These are phyloP conservation scores for Pyracantha coccinea DNA, from an alignment of 331 rosid genomes.

Conservation along the genomic window DNA sequence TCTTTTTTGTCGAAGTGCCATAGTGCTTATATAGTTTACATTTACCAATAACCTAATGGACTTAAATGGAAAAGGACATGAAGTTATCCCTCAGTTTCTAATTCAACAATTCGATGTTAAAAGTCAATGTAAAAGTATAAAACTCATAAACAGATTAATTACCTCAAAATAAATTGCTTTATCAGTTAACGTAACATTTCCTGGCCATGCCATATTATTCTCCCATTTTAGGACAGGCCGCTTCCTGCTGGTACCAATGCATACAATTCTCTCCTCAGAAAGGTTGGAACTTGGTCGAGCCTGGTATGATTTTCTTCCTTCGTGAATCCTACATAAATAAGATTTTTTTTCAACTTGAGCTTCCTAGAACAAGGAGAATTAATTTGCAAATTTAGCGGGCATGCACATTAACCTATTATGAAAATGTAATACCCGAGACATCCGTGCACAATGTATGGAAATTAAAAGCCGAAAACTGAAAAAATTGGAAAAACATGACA, in stretches of 20 bases:
- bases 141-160: conserved; percentile 15
- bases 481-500: neutral
- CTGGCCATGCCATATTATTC: conserved; percentile 95
- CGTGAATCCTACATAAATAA: conserved; percentile 59
- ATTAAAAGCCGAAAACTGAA: neutral
- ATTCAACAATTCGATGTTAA: neutral
- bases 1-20: too few species aligned
- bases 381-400: neutral
- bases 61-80: neutral
- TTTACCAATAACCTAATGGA: neutral
- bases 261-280: conserved; percentile 58
- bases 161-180: conserved; percentile 96
- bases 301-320: conserved; percentile 62
- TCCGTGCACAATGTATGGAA: neutral
- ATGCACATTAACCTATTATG: neutral
- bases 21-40: too few species aligned
- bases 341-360: conserved; percentile 11
- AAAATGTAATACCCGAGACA: neutral
- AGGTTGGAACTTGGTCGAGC: conserved; percentile 52
- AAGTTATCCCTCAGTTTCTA: neutral
- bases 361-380: neutral
- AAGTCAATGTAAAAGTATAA: neutral
- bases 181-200: conserved; percentile 82
- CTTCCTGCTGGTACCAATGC: conserved; percentile 75
- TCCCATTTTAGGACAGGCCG: conserved; percentile 94